Base-by-base conservation (phyloP, 176 grass and related monocot species). In the Carex parvula region DNA sequence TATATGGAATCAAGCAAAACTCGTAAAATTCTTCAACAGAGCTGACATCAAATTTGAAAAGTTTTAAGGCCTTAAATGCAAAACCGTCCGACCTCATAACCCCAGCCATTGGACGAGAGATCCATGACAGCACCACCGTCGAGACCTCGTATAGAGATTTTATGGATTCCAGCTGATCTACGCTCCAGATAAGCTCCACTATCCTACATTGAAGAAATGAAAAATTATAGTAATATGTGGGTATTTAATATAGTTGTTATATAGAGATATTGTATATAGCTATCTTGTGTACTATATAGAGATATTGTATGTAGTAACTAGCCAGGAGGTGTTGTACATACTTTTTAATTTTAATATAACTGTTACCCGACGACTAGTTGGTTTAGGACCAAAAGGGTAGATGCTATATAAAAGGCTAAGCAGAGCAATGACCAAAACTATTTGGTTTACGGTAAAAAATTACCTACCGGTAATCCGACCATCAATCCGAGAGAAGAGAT, bases 121-220 rank as follows among this genome's bases (percentile, higher is more conserved):
- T 97, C 94, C 76, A 92, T 52, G 33, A 6, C 3, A 29, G 91
- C 89, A 56, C 91, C 94, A 1, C 88, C 63, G 60, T 94, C 87
- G 9, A 97, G 90, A 50, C 88, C 94, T 59, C 78, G 83, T 81
- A 94, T 71, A 63, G 84, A 86, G 37, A 87, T 79, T 61, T 80
- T 73, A 75, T 84, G 70, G 54, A 97, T 67, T 20, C 94, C 91
- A 41, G 91, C 91, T 20, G 80, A 46, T 21, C 91, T 86, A n/a
- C 87, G 85, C 80, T 97, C 94, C 64, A 97, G 65, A 83, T 89
- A 92, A 0, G 90, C 74, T 22, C 94, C 94, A 54, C 92, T 94
- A 89, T 94, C 90, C 91, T 83, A 29, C 80, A 83, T 12, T 18
- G 61, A 63, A 83, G 55, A 61, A 30, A 24, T 13, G 8, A 0